Evolutionary conservation across 345 rosid genomes (phyloP).

Genomic region (Rhodamnia rubescens): DNA sequence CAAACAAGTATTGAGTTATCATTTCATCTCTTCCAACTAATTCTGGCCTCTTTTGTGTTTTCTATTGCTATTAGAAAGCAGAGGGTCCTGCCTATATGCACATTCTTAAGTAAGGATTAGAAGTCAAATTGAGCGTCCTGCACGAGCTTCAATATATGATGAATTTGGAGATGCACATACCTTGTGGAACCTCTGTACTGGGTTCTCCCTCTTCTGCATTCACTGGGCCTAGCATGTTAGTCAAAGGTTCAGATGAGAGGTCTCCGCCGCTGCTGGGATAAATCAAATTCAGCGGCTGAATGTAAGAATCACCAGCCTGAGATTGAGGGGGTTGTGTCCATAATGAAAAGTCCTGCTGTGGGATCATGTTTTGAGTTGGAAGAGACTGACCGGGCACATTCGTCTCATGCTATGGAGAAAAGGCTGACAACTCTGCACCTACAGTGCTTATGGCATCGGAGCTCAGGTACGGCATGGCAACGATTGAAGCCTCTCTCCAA

Average conservation of each 20-base stretch:
- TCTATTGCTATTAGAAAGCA: too few species aligned
- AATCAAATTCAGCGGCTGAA: neutral
- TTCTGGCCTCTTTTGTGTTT: too few species aligned
- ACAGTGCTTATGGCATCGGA: neutral
- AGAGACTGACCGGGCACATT: neutral
- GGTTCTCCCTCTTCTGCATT: neutral
- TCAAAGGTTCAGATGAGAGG: neutral
- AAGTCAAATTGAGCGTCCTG: neutral
- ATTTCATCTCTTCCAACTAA: too few species aligned
- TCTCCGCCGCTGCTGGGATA: accelerated
- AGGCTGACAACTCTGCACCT: neutral
- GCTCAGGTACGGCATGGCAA: neutral
- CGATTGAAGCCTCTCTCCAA: neutral
- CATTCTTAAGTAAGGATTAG: too few species aligned
- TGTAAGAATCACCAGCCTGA: accelerated
- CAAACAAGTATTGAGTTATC: too few species aligned
- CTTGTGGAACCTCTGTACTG: neutral
- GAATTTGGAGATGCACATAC: neutral
- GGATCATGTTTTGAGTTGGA: neutral
- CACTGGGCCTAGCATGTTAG: neutral
- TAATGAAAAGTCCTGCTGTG: neutral
- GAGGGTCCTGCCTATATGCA: too few species aligned
- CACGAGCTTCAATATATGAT: neutral
- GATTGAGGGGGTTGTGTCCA: neutral
- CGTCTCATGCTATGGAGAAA: neutral